Evolutionary conservation across 2,329 filamentous ascomycete genomes (phyloP).

Genomic region (Sphaerostilbella broomeana): DNA sequence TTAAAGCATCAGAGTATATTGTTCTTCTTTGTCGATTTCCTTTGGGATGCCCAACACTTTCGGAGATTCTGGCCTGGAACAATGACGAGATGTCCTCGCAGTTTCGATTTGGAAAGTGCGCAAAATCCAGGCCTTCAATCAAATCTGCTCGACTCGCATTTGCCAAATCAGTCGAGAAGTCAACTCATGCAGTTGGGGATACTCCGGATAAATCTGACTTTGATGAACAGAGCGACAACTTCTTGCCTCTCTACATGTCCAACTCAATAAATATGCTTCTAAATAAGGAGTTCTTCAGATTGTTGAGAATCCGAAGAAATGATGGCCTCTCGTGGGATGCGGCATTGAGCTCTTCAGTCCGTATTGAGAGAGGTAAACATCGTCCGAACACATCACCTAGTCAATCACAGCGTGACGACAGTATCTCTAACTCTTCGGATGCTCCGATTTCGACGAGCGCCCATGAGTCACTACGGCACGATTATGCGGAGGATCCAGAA

Average conservation of each 20-base stretch:
- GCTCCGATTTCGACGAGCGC: constrained; percentile 8
- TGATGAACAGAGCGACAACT: constrained; percentile 14
- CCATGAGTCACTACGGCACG: constrained; percentile 19
- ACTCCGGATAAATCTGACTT: too few species aligned
- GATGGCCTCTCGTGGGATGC: constrained; percentile 54
- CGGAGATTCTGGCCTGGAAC: constrained; percentile 43
- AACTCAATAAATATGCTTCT: constrained; percentile 56
- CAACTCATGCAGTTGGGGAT: too few species aligned
- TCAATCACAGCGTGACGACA: background rate
- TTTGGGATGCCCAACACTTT: constrained; percentile 53
- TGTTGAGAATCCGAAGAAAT: constrained; percentile 53
- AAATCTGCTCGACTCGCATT: constrained; percentile 49
- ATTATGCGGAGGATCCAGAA: constrained; percentile 26
- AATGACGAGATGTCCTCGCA: constrained; percentile 29
- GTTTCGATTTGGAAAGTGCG: constrained; percentile 64
- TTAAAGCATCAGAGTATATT: constrained; percentile 61
- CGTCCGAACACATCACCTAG: background rate
- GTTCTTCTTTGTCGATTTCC: constrained; percentile 64
- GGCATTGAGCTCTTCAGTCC: constrained; percentile 16
- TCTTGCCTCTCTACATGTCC: constrained; percentile 59
- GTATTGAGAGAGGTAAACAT: background rate
- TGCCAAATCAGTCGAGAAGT: background rate
- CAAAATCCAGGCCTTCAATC: constrained; percentile 63
- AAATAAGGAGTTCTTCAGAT: constrained; percentile 53
- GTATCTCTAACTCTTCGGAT: constrained; percentile 2